phyloP scores from a whole-genome alignment of 1,284 basidiomycete species.

The Rhodotorula glutinis region DNA sequence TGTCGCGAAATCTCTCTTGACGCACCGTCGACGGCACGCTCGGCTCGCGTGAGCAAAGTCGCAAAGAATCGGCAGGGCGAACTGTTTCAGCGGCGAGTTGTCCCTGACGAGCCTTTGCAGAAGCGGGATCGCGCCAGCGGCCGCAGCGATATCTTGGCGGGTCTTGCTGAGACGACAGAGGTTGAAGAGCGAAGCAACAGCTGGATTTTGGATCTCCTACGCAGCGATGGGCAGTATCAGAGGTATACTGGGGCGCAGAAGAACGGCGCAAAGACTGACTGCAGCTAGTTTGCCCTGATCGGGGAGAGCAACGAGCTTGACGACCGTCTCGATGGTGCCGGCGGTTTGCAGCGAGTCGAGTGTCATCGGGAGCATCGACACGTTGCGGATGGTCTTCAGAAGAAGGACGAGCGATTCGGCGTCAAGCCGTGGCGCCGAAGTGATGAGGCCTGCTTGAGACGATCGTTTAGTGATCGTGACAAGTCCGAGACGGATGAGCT shows the following conservation, averaged over 20 bases:
- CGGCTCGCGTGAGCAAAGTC: constrained; percentile 91
- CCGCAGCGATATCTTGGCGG: constrained; percentile 92
- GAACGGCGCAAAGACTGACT: constrained; percentile 53
- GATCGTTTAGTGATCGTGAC: background rate
- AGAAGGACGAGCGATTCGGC: constrained; percentile 80
- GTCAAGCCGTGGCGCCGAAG: constrained; percentile 76
- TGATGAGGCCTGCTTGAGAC: constrained; percentile 59
- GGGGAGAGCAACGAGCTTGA: constrained; percentile 76
- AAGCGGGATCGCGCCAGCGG: constrained; percentile 88
- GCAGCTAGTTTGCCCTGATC: constrained; percentile 74
- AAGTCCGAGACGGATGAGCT: background rate
- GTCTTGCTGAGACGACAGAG: constrained; percentile 90
- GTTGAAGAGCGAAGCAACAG: constrained; percentile 93
- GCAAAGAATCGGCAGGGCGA: constrained; percentile 92
- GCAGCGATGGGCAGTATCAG: too few species aligned
- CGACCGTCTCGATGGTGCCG: constrained; percentile 86
- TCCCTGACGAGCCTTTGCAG: constrained; percentile 81
- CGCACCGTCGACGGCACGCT: constrained; percentile 72
- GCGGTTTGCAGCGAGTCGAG: constrained; percentile 93
- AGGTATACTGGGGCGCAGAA: background rate
- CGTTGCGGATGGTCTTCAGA: constrained; percentile 91
- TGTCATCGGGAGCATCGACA: constrained; percentile 85
- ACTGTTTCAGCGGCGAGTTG: constrained; percentile 88
- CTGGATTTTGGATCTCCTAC: constrained; percentile 87
- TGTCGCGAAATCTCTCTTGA: background rate